Conservation (phyloP, 73 alveolate genomes). For the Symbiodinium pilosum region DNA sequence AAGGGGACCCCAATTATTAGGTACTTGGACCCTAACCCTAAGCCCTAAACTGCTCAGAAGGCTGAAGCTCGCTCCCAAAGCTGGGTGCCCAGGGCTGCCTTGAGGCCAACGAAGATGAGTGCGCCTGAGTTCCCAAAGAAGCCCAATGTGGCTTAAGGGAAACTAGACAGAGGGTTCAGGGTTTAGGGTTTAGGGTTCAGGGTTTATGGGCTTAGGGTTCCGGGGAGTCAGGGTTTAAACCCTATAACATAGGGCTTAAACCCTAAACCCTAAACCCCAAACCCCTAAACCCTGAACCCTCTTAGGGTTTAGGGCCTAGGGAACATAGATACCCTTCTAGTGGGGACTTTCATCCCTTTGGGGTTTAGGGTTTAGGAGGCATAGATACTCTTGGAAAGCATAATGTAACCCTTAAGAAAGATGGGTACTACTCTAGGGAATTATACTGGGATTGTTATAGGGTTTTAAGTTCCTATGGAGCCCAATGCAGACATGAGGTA, state of each 20-base stretch:
- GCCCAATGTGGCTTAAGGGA: background rate
- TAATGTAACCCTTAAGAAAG: too few species aligned
- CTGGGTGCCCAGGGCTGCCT: constrained; percentile 54
- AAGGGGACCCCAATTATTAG: too few species aligned
- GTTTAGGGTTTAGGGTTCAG: background rate
- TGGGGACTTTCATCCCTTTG: background rate
- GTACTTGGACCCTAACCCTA: too few species aligned
- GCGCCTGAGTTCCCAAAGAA: background rate
- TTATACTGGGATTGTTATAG: background rate
- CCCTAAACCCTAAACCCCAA: background rate
- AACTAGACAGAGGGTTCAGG: background rate
- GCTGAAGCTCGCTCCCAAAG: constrained; percentile 30
- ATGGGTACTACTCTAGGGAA: too few species aligned
- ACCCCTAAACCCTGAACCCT: background rate
- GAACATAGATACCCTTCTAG: background rate
- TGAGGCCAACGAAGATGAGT: too few species aligned
- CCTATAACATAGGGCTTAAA: background rate
- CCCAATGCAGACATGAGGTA: too few species aligned
- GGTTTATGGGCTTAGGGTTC: background rate
- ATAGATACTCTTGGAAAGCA: too few species aligned
- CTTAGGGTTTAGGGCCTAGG: background rate
- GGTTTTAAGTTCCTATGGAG: too few species aligned
- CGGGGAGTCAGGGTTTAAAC: background rate
- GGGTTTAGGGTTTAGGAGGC: background rate
- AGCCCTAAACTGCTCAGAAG: background rate